A percentile compares a stretch with the other conserved stretches of the same genome.
These are phyloP conservation scores for Spiromastix sp. DNA, from an alignment of 2,329 filamentous ascomycete species.

Conservation along the genomic window DNA sequence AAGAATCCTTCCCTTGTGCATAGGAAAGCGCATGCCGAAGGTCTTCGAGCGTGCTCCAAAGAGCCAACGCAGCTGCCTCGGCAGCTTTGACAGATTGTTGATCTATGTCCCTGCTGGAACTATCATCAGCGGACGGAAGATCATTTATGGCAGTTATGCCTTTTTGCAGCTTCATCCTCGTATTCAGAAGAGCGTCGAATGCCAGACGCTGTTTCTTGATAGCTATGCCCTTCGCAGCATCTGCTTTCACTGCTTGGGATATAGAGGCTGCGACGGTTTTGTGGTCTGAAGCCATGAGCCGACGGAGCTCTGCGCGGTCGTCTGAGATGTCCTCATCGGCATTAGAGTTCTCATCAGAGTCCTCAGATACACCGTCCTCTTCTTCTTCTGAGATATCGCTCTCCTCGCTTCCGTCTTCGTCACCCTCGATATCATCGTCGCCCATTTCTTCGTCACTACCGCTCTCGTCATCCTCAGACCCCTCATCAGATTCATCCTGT, in stretches of 20 bases:
- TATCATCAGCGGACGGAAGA: slow-evolving; percentile 41
- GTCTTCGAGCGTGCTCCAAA: slow-evolving; percentile 61
- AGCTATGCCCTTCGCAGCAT: slow-evolving; percentile 74
- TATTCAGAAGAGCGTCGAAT: slow-evolving; percentile 81
- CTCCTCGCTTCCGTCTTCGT: slow-evolving; percentile 19
- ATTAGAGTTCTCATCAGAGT: slow-evolving; percentile 17
- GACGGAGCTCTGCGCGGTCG: slow-evolving; percentile 51
- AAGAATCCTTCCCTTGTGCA: slow-evolving; percentile 22
- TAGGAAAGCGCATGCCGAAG: slow-evolving; percentile 30
- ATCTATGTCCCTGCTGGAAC: slow-evolving; percentile 25
- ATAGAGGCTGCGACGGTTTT: slow-evolving; percentile 55
- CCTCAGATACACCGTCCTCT: slow-evolving; percentile 12
- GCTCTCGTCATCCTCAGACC: slow-evolving; percentile 19
- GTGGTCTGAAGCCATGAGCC: slow-evolving; percentile 58
- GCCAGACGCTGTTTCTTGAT: slow-evolving; percentile 76
- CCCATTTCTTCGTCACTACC: slow-evolving; percentile 23
- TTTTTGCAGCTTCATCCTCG: slow-evolving; percentile 88
- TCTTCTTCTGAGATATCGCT: slow-evolving; percentile 13
- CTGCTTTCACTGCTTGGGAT: slow-evolving; percentile 58
- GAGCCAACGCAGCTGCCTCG: slow-evolving; percentile 71
- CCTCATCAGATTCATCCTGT: slow-evolving; percentile 3
- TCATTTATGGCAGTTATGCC: slow-evolving; percentile 75
- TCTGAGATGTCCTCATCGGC: slow-evolving; percentile 17
- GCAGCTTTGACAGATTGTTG: slow-evolving; percentile 57
- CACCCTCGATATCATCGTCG: slow-evolving; percentile 18